Evolutionary conservation across 2,329 filamentous ascomycete genomes (phyloP).

Genomic region (Ophiostoma tasmaniense): DNA sequence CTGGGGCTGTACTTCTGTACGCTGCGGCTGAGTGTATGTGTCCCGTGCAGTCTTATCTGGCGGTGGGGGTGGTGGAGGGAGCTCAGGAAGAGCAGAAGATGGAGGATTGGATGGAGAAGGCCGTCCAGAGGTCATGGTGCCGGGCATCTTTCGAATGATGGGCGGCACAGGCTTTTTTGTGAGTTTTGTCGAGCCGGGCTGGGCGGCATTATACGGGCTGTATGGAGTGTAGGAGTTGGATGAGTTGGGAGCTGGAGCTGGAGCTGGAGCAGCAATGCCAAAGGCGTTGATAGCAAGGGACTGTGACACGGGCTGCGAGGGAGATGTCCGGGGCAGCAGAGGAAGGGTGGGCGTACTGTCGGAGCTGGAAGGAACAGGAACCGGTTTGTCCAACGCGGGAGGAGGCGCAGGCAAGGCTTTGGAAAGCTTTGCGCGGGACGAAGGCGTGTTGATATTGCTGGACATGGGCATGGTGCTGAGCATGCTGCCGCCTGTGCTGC

Average conservation of each 20-base stretch:
- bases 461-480: conserved; percentile 21
- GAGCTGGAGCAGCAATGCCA: background rate
- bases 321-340: conserved; percentile 9
- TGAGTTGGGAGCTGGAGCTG: no score
- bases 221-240: conserved; percentile 4
- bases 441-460: conserved; percentile 15
- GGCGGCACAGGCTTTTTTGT: conserved; percentile 6
- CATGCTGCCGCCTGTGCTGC: background rate
- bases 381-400: conserved; percentile 17
- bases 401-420: conserved; percentile 47
- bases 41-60: background rate
- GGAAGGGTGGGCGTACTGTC: conserved; percentile 8
- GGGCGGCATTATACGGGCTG: background rate
- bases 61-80: background rate
- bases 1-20: background rate
- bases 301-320: background rate
- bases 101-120: background rate
- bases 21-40: background rate
- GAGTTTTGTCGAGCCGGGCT: background rate
- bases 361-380: background rate
- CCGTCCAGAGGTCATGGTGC: conserved; percentile 9
- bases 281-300: background rate
- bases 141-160: conserved; percentile 10
- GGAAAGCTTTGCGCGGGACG: conserved; percentile 47
- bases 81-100: conserved; percentile 10